phyloP scores from a whole-genome alignment of 2,329 filamentous ascomycete genomes.

The Penicillium sp. region DNA sequence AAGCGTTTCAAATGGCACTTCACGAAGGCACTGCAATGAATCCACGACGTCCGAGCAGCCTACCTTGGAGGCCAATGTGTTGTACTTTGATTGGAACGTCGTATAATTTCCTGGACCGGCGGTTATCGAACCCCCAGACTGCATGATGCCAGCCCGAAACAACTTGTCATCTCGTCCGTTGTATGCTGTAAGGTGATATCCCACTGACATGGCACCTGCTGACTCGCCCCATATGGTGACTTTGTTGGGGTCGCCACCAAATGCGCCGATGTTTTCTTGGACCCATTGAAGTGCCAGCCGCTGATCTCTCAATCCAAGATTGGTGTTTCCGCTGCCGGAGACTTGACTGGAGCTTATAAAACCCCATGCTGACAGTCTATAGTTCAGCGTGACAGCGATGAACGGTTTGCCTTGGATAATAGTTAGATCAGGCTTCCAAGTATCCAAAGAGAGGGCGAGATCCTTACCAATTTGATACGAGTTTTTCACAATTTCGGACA shows the following conservation, averaged over 20 bases:
- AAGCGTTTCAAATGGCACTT: slow-evolving; percentile 57
- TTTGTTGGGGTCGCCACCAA: slow-evolving; percentile 35
- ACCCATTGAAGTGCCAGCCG: slow-evolving; percentile 40
- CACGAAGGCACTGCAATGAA: slow-evolving; percentile 65
- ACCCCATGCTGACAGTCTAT: slow-evolving; percentile 53
- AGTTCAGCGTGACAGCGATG: slow-evolving; percentile 55
- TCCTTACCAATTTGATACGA: slow-evolving; percentile 47
- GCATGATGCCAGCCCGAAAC: slow-evolving; percentile 53
- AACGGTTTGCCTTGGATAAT: slow-evolving; percentile 42
- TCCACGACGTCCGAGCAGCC: slow-evolving; percentile 58
- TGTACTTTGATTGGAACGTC: slow-evolving; percentile 52
- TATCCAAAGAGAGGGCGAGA: background rate
- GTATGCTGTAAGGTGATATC: slow-evolving; percentile 53
- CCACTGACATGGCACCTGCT: slow-evolving; percentile 52
- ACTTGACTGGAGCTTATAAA: slow-evolving; percentile 51
- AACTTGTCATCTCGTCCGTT: slow-evolving; percentile 54
- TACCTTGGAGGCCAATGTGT: slow-evolving; percentile 58
- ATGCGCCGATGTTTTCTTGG: slow-evolving; percentile 37
- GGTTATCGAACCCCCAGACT: slow-evolving; percentile 53
- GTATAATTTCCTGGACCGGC: slow-evolving; percentile 42
- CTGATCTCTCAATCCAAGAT: slow-evolving; percentile 53
- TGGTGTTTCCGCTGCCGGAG: slow-evolving; percentile 47
- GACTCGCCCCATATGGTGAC: slow-evolving; percentile 57
- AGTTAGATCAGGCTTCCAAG: background rate
- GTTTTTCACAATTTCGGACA: slow-evolving; percentile 58